Evolutionary conservation across 2,329 filamentous ascomycete genomes (phyloP), one percentile per base, ranked within the genome.

Genomic region (Fusarium ramigenum): DNA sequence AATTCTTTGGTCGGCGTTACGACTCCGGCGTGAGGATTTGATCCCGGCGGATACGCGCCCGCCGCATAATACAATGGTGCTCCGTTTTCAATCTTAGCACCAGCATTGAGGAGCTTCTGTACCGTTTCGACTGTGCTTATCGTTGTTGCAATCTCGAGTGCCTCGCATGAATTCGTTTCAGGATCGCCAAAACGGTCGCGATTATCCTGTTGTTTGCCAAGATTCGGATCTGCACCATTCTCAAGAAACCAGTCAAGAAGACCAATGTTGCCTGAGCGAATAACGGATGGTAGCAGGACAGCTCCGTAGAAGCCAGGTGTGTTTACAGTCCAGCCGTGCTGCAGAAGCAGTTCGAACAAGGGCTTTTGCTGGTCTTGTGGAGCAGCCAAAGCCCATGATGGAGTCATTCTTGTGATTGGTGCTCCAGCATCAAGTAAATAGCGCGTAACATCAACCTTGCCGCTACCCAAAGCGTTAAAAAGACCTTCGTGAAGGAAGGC

Each of bases 161-260:
- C 63, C 2, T 32, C 23, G 44, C 72, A 76, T 0, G 75, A 77
- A 12, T 65, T n/a, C 4, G 30, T 28, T 4, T 73, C 69, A 4
- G 74, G 47, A 15, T 7, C 60, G 18, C 73, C 73, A n/a, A 53
- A 34, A 12, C 63, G 63, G 34, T 76, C 61, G 6, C 53, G 49
- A 18, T 62, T 57, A 3, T 73, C 54, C 9, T 60, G 50, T 14
- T 75, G 70, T 1, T 11, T 15, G 8, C 70, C 75, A 6, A 77
- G 36, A 34, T 77, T 76, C 6, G 75, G 69, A 44, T 77, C 53
- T 30, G 75, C 75, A 4, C 69, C 69, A 5, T 73, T 63, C 12
- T 54, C 42, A 1, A 77, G 69, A n/a, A 77, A 77, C 75, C 75
- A 77, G 14, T 64, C 37, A 10, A 77, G 47, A 6, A 77, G 61